Conservation (phyloP, 2,329 filamentous ascomycete species). For the Fusarium nisikadoi region DNA sequence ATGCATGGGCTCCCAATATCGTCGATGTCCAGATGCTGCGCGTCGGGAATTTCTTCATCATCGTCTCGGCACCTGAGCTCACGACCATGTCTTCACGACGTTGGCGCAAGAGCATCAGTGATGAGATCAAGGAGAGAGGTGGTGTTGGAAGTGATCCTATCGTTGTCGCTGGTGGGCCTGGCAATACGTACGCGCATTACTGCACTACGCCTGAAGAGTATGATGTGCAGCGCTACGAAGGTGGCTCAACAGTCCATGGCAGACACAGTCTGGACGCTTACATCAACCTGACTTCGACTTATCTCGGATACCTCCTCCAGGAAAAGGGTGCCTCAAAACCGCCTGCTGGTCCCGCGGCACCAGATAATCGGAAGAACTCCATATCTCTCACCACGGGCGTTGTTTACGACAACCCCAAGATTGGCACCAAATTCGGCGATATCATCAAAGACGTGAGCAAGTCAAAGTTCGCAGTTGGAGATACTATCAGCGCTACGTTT, state of each 20-base stretch:
- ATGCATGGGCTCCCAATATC: constrained; percentile 8
- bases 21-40: constrained; percentile 12
- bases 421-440: not conserved
- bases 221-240: constrained; percentile 7
- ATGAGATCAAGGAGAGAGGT: not conserved
- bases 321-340: not conserved
- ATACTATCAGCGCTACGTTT: not conserved
- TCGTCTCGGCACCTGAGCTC: not conserved
- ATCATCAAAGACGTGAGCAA: not conserved
- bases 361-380: constrained; percentile 2
- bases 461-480: not conserved
- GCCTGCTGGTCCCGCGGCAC: not conserved
- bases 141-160: not conserved
- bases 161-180: constrained; percentile 7
- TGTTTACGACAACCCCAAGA: constrained; percentile 10
- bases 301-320: not conserved
- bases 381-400: not conserved
- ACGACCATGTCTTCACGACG: constrained; percentile 8
- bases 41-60: constrained; percentile 10
- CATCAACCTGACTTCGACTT: not conserved
- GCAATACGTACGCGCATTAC: constrained; percentile 2
- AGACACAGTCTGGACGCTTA: constrained; percentile 5
- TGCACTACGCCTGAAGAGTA: constrained; percentile 12
- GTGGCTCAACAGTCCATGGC: not conserved
- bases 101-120: constrained; percentile 1